Conservation (phyloP, 768 basidiomycete genomes). For the Lentinula sp. region DNA sequence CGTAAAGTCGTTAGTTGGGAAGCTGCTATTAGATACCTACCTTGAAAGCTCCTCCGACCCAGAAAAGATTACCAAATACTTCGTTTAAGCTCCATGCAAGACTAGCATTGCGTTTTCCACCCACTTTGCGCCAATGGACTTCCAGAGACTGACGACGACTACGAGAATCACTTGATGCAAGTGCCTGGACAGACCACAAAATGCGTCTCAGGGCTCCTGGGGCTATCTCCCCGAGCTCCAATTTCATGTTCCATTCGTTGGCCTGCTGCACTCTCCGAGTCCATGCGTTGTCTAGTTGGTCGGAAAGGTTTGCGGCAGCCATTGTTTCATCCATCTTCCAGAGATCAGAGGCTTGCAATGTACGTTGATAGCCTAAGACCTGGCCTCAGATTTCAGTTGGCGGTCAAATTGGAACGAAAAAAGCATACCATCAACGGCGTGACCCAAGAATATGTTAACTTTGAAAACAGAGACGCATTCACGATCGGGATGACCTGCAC, state of each 20-base stretch:
- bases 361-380: constrained; percentile 64
- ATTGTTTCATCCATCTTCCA: constrained; percentile 57
- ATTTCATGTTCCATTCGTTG: constrained; percentile 44
- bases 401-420: neutral
- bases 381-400: constrained; percentile 10
- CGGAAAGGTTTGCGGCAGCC: constrained; percentile 43
- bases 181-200: constrained; percentile 31
- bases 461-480: constrained; percentile 51
- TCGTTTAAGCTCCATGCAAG: constrained; percentile 59
- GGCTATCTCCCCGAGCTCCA: constrained; percentile 38
- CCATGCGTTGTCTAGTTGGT: constrained; percentile 52
- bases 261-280: constrained; percentile 42
- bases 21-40: constrained; percentile 16
- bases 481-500: constrained; percentile 50
- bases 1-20: neutral
- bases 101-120: constrained; percentile 42
- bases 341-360: constrained; percentile 68
- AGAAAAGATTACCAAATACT: constrained; percentile 51
- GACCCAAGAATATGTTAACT: constrained; percentile 64
- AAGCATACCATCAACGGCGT: constrained; percentile 44
- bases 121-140: constrained; percentile 36
- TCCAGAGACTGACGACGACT: constrained; percentile 25
- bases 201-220: constrained; percentile 34
- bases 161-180: constrained; percentile 11
- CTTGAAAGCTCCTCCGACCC: constrained; percentile 59